Percentiles rank a stretch among this genome's conserved stretches.
Conservation (phyloP, 257 asterid species). For the Hygrophila difformis region DNA sequence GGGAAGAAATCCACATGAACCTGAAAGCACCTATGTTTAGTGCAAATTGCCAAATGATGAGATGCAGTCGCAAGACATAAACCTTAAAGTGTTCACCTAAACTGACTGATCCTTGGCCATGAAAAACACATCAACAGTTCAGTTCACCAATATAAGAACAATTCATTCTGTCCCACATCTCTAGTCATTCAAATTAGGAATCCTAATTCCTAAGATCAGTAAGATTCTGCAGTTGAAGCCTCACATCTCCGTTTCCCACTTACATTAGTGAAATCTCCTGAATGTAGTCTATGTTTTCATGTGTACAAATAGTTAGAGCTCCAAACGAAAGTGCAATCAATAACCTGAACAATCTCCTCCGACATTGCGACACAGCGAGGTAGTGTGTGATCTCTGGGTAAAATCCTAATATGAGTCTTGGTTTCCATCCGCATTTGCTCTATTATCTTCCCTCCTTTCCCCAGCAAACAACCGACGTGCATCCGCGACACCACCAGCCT, state of each 20-base stretch:
- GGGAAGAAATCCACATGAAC: constrained; percentile 6
- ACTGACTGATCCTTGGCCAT: too few species aligned
- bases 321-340: constrained; percentile 22
- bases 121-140: too few species aligned
- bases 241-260: too few species aligned
- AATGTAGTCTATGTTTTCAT: neutral
- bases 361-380: constrained; percentile 86
- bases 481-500: constrained; percentile 81
- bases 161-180: too few species aligned
- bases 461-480: constrained; percentile 89
- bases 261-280: neutral
- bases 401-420: constrained; percentile 80
- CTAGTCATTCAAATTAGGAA: too few species aligned
- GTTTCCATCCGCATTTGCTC: constrained; percentile 94
- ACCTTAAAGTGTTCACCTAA: too few species aligned
- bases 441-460: constrained; percentile 94
- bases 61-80: too few species aligned
- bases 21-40: constrained; percentile 10
- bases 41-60: too few species aligned
- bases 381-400: constrained; percentile 68
- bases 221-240: too few species aligned
- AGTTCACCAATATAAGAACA: too few species aligned
- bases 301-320: constrained; percentile 1
- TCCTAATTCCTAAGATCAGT: too few species aligned
- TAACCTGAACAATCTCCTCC: constrained; percentile 99